These are phyloP conservation scores for Thraustotheca clavata DNA, from an alignment of 352 stramenopile species.

Conservation along the genomic window DNA sequence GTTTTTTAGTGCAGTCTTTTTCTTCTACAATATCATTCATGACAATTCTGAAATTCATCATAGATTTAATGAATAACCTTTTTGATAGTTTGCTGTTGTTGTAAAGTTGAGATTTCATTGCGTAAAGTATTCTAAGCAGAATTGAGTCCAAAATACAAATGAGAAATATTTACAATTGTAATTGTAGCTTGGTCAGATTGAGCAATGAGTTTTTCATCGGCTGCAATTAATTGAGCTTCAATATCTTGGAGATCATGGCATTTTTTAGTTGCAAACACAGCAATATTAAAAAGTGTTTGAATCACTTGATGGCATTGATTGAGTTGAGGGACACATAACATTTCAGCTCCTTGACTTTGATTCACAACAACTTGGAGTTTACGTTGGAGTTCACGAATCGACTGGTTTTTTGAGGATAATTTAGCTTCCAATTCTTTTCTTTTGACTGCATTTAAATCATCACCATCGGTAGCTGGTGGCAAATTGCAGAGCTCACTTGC, in stretches of 20 bases:
- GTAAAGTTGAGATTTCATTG: conserved; percentile 20
- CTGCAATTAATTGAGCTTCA: conserved; percentile 28
- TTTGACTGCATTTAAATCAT: background rate
- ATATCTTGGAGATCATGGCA: conserved; percentile 32
- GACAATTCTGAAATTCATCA: too few species aligned
- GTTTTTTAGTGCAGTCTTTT: conserved; percentile 32
- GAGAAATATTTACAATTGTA: too few species aligned
- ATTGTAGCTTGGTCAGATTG: conserved; percentile 22
- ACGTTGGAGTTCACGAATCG: conserved; percentile 54
- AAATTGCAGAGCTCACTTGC: conserved; percentile 33
- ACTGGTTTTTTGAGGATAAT: conserved; percentile 40
- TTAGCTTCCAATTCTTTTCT: conserved; percentile 30
- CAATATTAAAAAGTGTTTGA: conserved; percentile 33
- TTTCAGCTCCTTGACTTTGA: conserved; percentile 30
- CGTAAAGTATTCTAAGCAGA: too few species aligned
- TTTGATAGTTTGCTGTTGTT: conserved; percentile 13
- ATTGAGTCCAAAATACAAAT: too few species aligned
- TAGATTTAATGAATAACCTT: background rate
- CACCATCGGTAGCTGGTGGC: conserved; percentile 10
- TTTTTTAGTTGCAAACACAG: conserved; percentile 33
- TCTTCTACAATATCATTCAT: conserved; percentile 25
- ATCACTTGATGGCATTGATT: conserved; percentile 47
- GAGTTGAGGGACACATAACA: conserved; percentile 36
- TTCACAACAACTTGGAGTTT: conserved; percentile 49
- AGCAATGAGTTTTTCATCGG: conserved; percentile 28